These are phyloP conservation scores for Tetracentron sinense DNA, from an alignment of 164 flowering plant species.

Conservation along the genomic window DNA sequence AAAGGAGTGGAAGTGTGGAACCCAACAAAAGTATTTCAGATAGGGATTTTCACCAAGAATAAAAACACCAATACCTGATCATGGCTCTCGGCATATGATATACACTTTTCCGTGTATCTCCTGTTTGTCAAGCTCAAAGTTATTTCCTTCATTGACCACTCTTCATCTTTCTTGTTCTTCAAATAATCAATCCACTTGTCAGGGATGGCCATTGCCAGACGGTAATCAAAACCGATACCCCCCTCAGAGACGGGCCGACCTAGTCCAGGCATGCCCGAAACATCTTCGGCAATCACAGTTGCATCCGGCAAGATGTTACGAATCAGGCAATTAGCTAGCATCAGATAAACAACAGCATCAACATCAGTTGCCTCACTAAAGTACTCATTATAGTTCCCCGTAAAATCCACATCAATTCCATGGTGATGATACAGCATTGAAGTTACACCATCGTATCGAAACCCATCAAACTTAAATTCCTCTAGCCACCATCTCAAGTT, in stretches of 20 bases:
- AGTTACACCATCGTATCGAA: conserved; percentile 95
- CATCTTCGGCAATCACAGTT: conserved; percentile 91
- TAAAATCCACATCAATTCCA: conserved; percentile 76
- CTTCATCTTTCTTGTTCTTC: conserved; percentile 78
- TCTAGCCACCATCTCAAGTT: conserved; percentile 97
- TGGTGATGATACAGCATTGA: conserved; percentile 98
- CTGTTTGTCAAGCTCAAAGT: conserved; percentile 73
- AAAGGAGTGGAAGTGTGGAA: background rate
- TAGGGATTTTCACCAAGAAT: background rate
- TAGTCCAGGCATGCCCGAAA: conserved; percentile 94
- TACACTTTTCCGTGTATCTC: conserved; percentile 88
- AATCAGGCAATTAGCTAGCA: conserved; percentile 76
- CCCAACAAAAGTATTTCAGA: background rate
- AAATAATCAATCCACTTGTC: conserved; percentile 95
- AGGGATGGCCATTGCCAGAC: conserved; percentile 93
- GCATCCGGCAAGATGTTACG: conserved; percentile 76
- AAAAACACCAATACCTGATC: conserved; percentile 64
- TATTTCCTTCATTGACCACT: conserved; percentile 91
- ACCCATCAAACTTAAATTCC: conserved; percentile 91
- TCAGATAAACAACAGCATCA: conserved; percentile 91
- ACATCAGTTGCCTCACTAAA: conserved; percentile 88
- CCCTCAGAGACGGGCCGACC: conserved; percentile 74
- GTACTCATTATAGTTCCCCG: conserved; percentile 81
- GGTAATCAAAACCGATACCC: conserved; percentile 93
- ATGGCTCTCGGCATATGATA: conserved; percentile 96